Conservation (phyloP, 1,284 basidiomycete genomes). For the Pseudozyma hubeiensis region DNA sequence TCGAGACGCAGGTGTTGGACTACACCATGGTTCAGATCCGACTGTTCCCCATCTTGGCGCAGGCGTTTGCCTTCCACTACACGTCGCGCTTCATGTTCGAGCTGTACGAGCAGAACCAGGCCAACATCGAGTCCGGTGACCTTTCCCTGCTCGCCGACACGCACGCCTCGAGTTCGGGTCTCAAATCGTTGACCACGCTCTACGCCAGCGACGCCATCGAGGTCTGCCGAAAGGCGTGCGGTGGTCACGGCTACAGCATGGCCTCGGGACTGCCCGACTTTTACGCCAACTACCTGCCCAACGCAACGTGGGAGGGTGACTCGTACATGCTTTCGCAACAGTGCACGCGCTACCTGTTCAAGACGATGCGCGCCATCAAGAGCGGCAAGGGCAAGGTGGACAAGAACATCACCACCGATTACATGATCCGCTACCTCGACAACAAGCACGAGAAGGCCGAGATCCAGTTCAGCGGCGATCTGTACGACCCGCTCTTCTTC, state of each 20-base stretch:
- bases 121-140: conserved; percentile 66
- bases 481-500: conserved; percentile 67
- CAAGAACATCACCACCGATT: conserved; percentile 66
- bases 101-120: conserved; percentile 67
- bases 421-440: conserved; percentile 67
- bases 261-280: conserved; percentile 62
- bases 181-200: conserved; percentile 69
- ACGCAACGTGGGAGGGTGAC: conserved; percentile 69
- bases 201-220: conserved; percentile 69
- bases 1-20: conserved; percentile 69
- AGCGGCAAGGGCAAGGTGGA: conserved; percentile 46
- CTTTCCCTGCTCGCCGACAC: conserved; percentile 69
- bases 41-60: conserved; percentile 69
- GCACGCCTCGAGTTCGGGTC: conserved; percentile 68
- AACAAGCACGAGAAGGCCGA: conserved; percentile 62
- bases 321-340: conserved; percentile 70
- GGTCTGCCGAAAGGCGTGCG: conserved; percentile 69
- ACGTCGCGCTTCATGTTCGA: conserved; percentile 68
- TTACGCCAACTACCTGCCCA: conserved; percentile 61
- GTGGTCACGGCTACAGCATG: conserved; percentile 69
- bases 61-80: conserved; percentile 70
- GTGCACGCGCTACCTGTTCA: conserved; percentile 69
- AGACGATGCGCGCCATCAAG: conserved; percentile 65
- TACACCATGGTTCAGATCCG: conserved; percentile 69
- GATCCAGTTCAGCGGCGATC: conserved; percentile 56